phyloP scores from a whole-genome alignment of 169 alveolate genomes.

The Ichthyophthirius multifiliis region DNA sequence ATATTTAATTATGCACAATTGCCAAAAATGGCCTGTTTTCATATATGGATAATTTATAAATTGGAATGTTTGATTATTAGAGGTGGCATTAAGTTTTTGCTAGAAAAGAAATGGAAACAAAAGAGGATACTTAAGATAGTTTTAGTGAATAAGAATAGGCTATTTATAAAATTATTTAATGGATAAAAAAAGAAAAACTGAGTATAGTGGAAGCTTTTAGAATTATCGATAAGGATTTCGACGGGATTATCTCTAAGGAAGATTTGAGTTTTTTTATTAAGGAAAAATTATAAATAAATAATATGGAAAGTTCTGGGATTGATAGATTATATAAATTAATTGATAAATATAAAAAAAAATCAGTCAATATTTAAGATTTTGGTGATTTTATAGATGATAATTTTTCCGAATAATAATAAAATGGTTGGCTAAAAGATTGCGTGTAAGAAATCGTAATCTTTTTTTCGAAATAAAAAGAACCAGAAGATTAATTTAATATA shows the following conservation, averaged over 20 bases:
- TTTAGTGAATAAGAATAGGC: no score
- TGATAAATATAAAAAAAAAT: slow-evolving; percentile 57
- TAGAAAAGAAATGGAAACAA: no score
- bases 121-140: no score
- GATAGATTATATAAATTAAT: slow-evolving; percentile 56
- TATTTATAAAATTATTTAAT: no score
- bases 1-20: slow-evolving; percentile 36
- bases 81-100: slow-evolving; percentile 44
- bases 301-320: slow-evolving; percentile 39
- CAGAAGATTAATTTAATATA: slow-evolving; percentile 44
- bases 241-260: slow-evolving; percentile 49
- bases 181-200: no score
- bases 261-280: slow-evolving; percentile 50
- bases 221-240: slow-evolving; percentile 68
- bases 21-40: slow-evolving; percentile 58
- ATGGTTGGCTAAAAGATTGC: slow-evolving; percentile 71
- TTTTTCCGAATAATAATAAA: no score
- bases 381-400: slow-evolving; percentile 35
- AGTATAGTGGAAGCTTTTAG: slow-evolving; percentile 54
- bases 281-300: slow-evolving; percentile 38
- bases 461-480: slow-evolving; percentile 38
- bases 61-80: slow-evolving; percentile 59
- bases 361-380: slow-evolving; percentile 53
- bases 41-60: slow-evolving; percentile 52
- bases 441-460: slow-evolving; percentile 61